These are phyloP conservation scores for Crataegus laevigata DNA, from an alignment of 306 rosid genomes.

Conservation along the genomic window DNA sequence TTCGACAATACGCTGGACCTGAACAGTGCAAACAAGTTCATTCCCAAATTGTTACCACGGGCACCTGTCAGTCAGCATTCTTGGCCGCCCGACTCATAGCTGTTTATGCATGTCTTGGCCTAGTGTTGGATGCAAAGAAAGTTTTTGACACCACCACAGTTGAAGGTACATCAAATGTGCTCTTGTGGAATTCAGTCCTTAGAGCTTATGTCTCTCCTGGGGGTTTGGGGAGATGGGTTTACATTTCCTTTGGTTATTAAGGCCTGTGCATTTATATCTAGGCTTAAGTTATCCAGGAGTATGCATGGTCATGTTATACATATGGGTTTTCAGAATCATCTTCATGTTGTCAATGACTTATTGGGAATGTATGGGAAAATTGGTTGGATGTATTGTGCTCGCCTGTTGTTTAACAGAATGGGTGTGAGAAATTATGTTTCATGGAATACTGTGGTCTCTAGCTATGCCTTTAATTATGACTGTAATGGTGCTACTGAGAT, in stretches of 20 bases:
- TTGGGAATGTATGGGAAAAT: conserved; percentile 63
- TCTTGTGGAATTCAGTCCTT: conserved; percentile 67
- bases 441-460: conserved; percentile 68
- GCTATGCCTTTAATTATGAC: conserved; percentile 59
- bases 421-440: conserved; percentile 44
- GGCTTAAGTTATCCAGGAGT: conserved; percentile 26
- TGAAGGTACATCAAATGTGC: conserved; percentile 30
- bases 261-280: conserved; percentile 36
- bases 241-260: conserved; percentile 58
- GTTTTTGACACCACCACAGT: conserved; percentile 31
- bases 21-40: conserved; percentile 52
- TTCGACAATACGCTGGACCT: conserved; percentile 29
- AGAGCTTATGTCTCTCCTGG: conserved; percentile 66
- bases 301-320: conserved; percentile 49
- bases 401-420: conserved; percentile 55
- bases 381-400: conserved; percentile 46
- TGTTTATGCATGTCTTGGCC: conserved; percentile 37
- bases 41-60: conserved; percentile 34
- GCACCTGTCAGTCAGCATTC: conserved; percentile 34
- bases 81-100: conserved; percentile 53
- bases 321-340: conserved; percentile 58
- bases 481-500: conserved; percentile 48
- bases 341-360: conserved; percentile 57
- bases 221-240: conserved; percentile 69
- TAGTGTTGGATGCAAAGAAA: conserved; percentile 35